These are phyloP conservation scores for Mucuna pruriens DNA, from an alignment of 306 rosid species.

Conservation along the genomic window DNA sequence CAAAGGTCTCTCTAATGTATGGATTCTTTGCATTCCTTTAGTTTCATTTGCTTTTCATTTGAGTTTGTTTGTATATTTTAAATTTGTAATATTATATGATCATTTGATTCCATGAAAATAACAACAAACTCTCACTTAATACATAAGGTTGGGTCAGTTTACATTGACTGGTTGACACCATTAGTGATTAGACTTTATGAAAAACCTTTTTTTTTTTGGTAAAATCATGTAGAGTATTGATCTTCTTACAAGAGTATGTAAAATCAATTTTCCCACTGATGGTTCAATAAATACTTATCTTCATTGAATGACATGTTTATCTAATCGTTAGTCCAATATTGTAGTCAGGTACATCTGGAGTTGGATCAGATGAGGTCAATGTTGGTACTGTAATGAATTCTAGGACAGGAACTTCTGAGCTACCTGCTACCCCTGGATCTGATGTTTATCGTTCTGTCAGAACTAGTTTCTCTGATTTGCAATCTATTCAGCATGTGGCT, in stretches of 20 bases:
- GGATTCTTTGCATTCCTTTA: conserved; percentile 30
- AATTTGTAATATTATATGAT: background rate
- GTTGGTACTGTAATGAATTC: background rate
- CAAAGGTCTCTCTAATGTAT: conserved; percentile 82
- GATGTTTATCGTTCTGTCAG: conserved; percentile 20
- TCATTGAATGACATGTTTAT: background rate
- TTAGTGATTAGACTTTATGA: background rate
- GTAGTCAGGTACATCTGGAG: conserved; percentile 35
- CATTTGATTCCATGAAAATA: background rate
- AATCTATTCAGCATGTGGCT: conserved; percentile 18
- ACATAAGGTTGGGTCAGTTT: background rate
- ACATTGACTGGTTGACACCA: background rate
- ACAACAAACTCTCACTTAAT: background rate
- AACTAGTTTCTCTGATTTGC: conserved; percentile 29
- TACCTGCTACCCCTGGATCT: conserved; percentile 3
- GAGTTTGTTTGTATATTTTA: conserved; percentile 19
- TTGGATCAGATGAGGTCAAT: conserved; percentile 17
- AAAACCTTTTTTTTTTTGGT: background rate
- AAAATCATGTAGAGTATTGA: background rate
- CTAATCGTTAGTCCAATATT: conserved; percentile 5
- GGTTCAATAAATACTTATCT: background rate
- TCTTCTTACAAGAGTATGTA: background rate
- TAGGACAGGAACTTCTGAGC: conserved; percentile 8
- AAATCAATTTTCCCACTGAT: background rate
- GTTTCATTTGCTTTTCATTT: conserved; percentile 21